These are phyloP conservation scores for Coemansia sp. DNA, from an alignment of 192 early-diverging fungal genomes.

Conservation along the genomic window DNA sequence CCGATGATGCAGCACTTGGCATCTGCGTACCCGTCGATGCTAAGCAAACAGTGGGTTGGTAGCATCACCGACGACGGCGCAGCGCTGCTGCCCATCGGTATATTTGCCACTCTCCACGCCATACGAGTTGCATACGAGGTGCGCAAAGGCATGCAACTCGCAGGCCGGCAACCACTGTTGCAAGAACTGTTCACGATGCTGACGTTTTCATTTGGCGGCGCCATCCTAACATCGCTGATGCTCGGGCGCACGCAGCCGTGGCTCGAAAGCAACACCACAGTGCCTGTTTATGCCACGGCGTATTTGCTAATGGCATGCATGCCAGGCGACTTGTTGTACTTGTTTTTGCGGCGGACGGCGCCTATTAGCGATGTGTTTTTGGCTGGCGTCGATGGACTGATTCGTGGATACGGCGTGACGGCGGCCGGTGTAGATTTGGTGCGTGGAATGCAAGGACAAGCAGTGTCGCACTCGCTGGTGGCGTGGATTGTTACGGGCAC, in stretches of 20 bases:
- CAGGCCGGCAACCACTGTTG: slow-evolving; percentile 34
- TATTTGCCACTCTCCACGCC: slow-evolving; percentile 57
- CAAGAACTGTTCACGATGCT: slow-evolving; percentile 57
- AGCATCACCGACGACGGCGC: slow-evolving; percentile 10
- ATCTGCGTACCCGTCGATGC: slow-evolving; percentile 24
- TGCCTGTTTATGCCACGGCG: slow-evolving; percentile 43
- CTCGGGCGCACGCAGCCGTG: slow-evolving; percentile 53
- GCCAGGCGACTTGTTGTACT: slow-evolving; percentile 50
- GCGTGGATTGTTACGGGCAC: slow-evolving; percentile 54
- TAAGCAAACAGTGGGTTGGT: slow-evolving; percentile 30
- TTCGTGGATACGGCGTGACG: slow-evolving; percentile 57
- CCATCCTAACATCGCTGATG: slow-evolving; percentile 50
- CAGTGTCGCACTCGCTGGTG: slow-evolving; percentile 49
- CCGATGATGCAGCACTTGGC: slow-evolving; percentile 37
- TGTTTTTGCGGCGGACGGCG: slow-evolving; percentile 29
- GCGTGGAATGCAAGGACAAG: slow-evolving; percentile 45
- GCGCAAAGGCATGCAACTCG: slow-evolving; percentile 47
- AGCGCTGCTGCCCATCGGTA: slow-evolving; percentile 45
- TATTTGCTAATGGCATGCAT: slow-evolving; percentile 43
- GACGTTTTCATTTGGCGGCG: slow-evolving; percentile 56
- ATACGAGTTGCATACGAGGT: slow-evolving; percentile 56
- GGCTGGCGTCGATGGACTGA: slow-evolving; percentile 51
- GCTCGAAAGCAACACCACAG: slow-evolving; percentile 47
- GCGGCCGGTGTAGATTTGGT: slow-evolving; percentile 54
- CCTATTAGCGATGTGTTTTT: slow-evolving; percentile 54